These are phyloP conservation scores for Petrea volubilis DNA, from an alignment of 257 asterid species.

Conservation along the genomic window DNA sequence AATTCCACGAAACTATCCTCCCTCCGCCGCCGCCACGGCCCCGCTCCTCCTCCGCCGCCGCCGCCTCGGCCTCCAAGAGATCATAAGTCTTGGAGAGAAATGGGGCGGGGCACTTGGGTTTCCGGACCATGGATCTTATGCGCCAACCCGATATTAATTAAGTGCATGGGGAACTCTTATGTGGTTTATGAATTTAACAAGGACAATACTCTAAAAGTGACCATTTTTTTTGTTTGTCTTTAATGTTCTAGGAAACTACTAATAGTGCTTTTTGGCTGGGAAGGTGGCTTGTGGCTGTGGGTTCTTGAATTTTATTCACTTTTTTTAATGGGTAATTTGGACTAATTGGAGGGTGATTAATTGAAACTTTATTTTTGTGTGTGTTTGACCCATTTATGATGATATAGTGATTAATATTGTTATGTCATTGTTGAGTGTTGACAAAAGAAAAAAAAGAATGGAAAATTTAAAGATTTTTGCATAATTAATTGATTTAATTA, in stretches of 20 bases:
- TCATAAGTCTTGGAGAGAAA: conserved; percentile 63
- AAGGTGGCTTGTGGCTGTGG: neutral
- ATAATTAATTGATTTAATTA: neutral
- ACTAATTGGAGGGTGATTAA: no score
- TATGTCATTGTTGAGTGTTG: neutral
- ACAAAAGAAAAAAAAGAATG: neutral
- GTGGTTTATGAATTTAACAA: neutral
- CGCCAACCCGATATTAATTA: neutral
- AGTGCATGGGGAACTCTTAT: conserved; percentile 11
- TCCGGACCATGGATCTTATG: conserved; percentile 7
- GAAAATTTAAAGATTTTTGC: neutral
- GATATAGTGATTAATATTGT: neutral
- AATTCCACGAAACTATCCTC: conserved; percentile 42
- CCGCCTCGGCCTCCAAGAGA: conserved; percentile 52
- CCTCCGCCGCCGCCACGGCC: neutral
- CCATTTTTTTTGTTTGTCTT: neutral
- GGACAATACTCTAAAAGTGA: neutral
- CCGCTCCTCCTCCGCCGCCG: conserved; percentile 36
- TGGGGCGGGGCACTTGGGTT: conserved; percentile 54
- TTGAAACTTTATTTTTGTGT: neutral
- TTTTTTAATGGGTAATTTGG: no score
- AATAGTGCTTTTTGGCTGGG: neutral
- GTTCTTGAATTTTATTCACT: neutral
- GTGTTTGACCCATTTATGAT: neutral
- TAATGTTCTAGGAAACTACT: neutral